A percentile compares a stretch with the other conserved stretches of the same genome.
Evolutionary conservation across 2,329 filamentous ascomycete species (phyloP).

Genomic region (Exophiala sp.): DNA sequence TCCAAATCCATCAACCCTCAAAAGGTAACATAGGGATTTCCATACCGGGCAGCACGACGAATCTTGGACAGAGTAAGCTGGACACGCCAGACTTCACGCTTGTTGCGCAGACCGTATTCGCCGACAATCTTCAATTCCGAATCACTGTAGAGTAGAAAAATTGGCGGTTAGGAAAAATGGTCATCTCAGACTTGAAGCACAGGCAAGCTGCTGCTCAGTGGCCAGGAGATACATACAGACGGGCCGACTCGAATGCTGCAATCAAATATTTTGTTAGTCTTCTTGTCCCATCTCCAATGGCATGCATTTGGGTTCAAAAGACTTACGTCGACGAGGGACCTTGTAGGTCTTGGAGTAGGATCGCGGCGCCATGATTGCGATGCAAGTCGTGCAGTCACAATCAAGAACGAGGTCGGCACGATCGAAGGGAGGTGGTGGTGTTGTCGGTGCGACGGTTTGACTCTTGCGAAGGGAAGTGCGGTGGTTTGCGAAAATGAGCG

Average conservation of each 20-base stretch:
- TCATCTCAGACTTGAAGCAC: conserved; percentile 86
- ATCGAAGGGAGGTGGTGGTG: conserved; percentile 19
- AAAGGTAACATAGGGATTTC: conserved; percentile 15
- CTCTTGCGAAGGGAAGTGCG: conserved; percentile 18
- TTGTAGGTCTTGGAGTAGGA: conserved; percentile 99
- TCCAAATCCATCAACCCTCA: neutral
- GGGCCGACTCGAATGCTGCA: conserved; percentile 91
- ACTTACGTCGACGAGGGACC: conserved; percentile 80
- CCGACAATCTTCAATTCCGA: conserved; percentile 99
- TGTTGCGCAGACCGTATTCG: conserved; percentile 99
- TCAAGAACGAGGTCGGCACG: conserved; percentile 15
- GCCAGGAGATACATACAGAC: conserved; percentile 87
- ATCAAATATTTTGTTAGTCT: conserved; percentile 35
- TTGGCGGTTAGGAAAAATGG: conserved; percentile 58
- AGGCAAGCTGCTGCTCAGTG: conserved; percentile 98
- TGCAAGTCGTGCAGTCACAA: conserved; percentile 31
- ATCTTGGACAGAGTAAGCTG: conserved; percentile 99
- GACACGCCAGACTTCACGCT: conserved; percentile 99
- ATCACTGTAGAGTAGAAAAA: conserved; percentile 59
- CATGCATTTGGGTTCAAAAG: neutral
- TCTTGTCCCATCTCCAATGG: neutral
- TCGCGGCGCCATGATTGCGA: conserved; percentile 48
- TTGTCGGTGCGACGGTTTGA: conserved; percentile 11
- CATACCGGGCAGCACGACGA: conserved; percentile 98
- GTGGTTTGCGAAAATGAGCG: conserved; percentile 6